Base-by-base conservation (phyloP, 2,329 filamentous ascomycete species). In the Chaetomiaceae sp. region DNA sequence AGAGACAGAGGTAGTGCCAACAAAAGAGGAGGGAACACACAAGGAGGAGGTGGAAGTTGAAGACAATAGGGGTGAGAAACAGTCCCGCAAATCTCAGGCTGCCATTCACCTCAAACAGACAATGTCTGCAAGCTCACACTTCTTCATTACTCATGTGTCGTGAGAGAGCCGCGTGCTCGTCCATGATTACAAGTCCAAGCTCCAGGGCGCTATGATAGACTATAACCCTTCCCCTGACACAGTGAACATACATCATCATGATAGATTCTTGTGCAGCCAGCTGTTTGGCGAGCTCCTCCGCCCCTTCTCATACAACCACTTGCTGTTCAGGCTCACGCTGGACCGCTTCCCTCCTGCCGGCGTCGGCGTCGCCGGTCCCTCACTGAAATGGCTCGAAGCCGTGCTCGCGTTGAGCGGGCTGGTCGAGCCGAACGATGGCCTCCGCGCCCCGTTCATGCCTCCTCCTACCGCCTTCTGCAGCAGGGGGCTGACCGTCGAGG, bases 281-380 rank as follows among this genome's bases (percentile, higher is more conserved):
- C 47, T 55, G 51, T 68, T 75, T 11, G 74, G 68, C 47, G 77
- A 75, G 61, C 79, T 73, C 67, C 83, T 68, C 67, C 84, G 75
- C 63, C 88, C 87, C 71, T 85, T 89, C 70, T 96, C 90, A 66
- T 96, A 97, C 56, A 96, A 71, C 92, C 92, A 97, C 73, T 94
- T 95, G 73, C 84, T 96, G 71, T 92, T 96, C 66, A 96, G 66
- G 0, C 84, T 84, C 48, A 95, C 83, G 60, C 83, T 91, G 38
- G 85, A 84, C 53, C 83, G 80, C 72, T 87, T 90, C 34, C 80
- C 78, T 6, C 76, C 72, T 6, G 73, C 72, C 1, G 89, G 88
- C 59, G 84, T 91, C 1, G 88, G 88, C 17, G 86, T 85, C 14
- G 80, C 77, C 1, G 86, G 83, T 1, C 72, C 72, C n/a, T 82